A percentile compares a stretch with the other conserved stretches of the same genome.
Evolutionary conservation across 345 rosid species (phyloP).

Genomic region (Citrus sinensis): DNA sequence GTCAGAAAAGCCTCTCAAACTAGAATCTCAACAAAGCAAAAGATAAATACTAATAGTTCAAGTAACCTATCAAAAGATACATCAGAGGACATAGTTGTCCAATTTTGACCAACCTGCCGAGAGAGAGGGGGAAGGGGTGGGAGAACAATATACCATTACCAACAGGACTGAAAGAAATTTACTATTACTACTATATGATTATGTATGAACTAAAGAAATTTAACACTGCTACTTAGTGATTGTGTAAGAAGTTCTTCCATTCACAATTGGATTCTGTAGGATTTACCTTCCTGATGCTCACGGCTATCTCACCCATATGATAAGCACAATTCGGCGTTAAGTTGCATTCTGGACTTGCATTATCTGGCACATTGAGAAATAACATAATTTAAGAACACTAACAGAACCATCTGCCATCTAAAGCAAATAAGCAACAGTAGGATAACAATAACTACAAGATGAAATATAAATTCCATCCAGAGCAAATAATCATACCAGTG

Average conservation of each 20-base stretch:
- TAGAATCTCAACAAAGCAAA: no score
- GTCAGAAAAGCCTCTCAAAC: not conserved
- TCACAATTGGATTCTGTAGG: not conserved
- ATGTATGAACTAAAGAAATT: not conserved
- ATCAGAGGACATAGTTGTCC: not conserved
- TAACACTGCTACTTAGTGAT: not conserved
- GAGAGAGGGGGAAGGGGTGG: no score
- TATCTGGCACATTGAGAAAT: constrained; percentile 41
- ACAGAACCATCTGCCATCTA: not conserved
- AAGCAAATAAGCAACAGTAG: not conserved
- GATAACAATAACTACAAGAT: not conserved
- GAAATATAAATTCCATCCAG: not conserved
- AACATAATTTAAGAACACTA: constrained; percentile 5
- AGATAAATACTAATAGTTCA: no score
- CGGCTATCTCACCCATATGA: constrained; percentile 90
- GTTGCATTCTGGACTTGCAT: constrained; percentile 91
- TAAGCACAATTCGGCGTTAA: constrained; percentile 72
- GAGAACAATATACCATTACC: not conserved
- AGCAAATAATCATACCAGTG: not conserved
- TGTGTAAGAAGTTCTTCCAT: no score
- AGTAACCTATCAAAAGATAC: not conserved
- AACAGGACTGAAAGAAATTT: not conserved
- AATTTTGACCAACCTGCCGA: not conserved
- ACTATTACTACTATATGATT: no score
- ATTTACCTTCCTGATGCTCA: constrained; percentile 86